Percentiles rank a stretch among this genome's conserved stretches.
phyloP scores from a whole-genome alignment of 768 basidiomycete species.

The Suillus americanus region DNA sequence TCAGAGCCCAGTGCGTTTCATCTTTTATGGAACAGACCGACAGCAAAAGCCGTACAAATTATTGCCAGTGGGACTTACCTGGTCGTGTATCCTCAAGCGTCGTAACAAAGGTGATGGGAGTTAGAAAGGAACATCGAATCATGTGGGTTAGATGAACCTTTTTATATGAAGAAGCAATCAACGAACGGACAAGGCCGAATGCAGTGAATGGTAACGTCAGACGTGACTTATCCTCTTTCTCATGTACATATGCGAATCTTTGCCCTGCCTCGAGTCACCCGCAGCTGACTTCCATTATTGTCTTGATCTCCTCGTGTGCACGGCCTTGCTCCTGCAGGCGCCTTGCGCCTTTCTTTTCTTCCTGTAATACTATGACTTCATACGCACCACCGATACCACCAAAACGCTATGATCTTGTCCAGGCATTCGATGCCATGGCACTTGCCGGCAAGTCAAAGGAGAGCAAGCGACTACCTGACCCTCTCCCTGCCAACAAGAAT shows the following conservation, averaged over 20 bases:
- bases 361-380: neutral
- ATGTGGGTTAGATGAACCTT: neutral
- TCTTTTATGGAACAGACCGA: constrained; percentile 23
- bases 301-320: constrained; percentile 5
- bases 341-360: constrained; percentile 1
- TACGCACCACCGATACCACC: constrained; percentile 13
- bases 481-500: neutral
- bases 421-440: constrained; percentile 33
- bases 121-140: neutral
- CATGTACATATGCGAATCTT: constrained; percentile 12
- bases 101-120: neutral
- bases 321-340: constrained; percentile 9
- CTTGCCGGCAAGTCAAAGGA: constrained; percentile 23
- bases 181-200: constrained; percentile 11
- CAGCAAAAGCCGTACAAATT: neutral
- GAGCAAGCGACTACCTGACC: constrained; percentile 18
- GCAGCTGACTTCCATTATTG: constrained; percentile 14
- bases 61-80: neutral
- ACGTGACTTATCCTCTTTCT: constrained; percentile 6
- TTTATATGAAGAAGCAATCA: constrained; percentile 6
- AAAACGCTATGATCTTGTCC: constrained; percentile 28
- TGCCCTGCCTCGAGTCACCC: constrained; percentile 17
- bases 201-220: neutral
- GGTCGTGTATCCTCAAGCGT: neutral
- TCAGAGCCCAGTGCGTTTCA: constrained; percentile 72